Conservation (phyloP, 1,284 basidiomycete species). For the Pulchroboletus neoregius region DNA sequence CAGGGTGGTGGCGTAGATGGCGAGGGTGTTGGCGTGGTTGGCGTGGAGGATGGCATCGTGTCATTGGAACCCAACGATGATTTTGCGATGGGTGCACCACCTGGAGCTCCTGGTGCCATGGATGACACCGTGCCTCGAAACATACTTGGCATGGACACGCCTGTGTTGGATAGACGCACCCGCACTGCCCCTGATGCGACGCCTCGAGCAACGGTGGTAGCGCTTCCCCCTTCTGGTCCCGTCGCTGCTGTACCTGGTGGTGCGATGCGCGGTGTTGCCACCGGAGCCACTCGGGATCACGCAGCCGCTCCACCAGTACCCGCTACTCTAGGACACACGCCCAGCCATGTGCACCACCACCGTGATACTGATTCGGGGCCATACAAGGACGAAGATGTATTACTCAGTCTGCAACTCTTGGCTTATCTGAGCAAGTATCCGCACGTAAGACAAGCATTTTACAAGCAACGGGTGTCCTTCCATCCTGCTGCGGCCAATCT, state of each 20-base stretch:
- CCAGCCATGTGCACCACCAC: slow-evolving; percentile 26
- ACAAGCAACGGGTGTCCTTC: slow-evolving; percentile 73
- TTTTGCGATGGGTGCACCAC: slow-evolving; percentile 82
- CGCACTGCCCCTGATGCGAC: slow-evolving; percentile 38
- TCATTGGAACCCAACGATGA: slow-evolving; percentile 71
- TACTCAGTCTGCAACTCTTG: slow-evolving; percentile 87
- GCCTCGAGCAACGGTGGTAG: slow-evolving; percentile 38
- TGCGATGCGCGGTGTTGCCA: slow-evolving; percentile 11
- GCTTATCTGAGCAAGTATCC: slow-evolving; percentile 98
- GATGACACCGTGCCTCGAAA: slow-evolving; percentile 36
- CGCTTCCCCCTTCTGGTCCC: slow-evolving; percentile 31
- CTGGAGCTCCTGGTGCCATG: slow-evolving; percentile 75
- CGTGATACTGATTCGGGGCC: slow-evolving; percentile 47
- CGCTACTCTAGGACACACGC: slow-evolving; percentile 24
- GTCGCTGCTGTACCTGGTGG: slow-evolving; percentile 11
- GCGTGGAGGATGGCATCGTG: slow-evolving; percentile 68
- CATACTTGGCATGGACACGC: slow-evolving; percentile 28
- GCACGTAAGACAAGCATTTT: slow-evolving; percentile 96
- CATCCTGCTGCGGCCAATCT: slow-evolving; percentile 61
- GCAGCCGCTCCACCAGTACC: slow-evolving; percentile 16
- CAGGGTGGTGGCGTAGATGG: slow-evolving; percentile 42
- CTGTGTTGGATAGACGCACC: slow-evolving; percentile 26
- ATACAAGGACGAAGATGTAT: slow-evolving; percentile 93
- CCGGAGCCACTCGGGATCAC: slow-evolving; percentile 21
- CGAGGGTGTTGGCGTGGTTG: slow-evolving; percentile 43